Evolutionary conservation across 106 monocot species (phyloP).

Genomic region (Dendrobium officinale): DNA sequence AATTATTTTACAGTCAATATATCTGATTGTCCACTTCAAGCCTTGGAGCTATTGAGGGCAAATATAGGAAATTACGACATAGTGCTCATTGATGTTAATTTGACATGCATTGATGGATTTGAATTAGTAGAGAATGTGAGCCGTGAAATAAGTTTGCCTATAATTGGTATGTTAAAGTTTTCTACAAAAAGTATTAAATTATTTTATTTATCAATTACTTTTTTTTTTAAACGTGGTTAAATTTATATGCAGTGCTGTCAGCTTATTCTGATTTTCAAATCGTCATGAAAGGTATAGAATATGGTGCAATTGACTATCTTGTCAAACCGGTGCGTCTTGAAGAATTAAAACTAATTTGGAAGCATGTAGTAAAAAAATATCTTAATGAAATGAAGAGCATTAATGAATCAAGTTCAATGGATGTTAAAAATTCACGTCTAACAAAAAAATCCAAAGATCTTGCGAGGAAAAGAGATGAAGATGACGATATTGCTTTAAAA

Average conservation of each 20-base stretch:
- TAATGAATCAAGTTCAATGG: slow-evolving; percentile 12
- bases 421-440: neutral
- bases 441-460: slow-evolving; percentile 53
- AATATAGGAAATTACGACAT: slow-evolving; percentile 33
- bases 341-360: slow-evolving; percentile 68
- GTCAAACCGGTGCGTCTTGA: slow-evolving; percentile 70
- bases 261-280: slow-evolving; percentile 35
- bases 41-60: slow-evolving; percentile 40
- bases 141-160: slow-evolving; percentile 51
- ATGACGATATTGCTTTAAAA: slow-evolving; percentile 30
- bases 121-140: slow-evolving; percentile 42
- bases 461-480: slow-evolving; percentile 51
- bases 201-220: neutral
- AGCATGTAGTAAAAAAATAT: slow-evolving; percentile 61
- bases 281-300: slow-evolving; percentile 66
- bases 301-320: slow-evolving; percentile 72
- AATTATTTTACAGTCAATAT: neutral
- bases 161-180: slow-evolving; percentile 45
- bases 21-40: slow-evolving; percentile 10
- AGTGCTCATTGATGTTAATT: slow-evolving; percentile 46
- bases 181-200: neutral
- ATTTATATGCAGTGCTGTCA: slow-evolving; percentile 56
- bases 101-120: slow-evolving; percentile 57
- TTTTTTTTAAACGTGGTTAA: neutral
- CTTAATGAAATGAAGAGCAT: slow-evolving; percentile 30